phyloP scores from a whole-genome alignment of 2,329 filamentous ascomycete species.

The Xylariaceae sp. region DNA sequence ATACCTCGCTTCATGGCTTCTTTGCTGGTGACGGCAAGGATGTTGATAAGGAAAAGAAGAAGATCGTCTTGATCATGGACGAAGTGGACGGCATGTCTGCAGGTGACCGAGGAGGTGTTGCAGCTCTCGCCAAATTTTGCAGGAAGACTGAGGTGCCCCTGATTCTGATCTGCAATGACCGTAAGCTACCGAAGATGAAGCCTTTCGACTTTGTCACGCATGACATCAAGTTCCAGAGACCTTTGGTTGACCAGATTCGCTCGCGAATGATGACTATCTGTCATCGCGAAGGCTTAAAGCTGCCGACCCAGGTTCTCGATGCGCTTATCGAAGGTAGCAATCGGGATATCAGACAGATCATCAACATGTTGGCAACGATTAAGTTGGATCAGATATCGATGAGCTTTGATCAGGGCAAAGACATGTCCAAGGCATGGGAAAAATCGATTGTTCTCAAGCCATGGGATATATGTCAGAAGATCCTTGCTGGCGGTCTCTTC shows the following conservation, averaged over 20 bases:
- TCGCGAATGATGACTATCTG: conserved; percentile 94
- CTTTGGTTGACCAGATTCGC: conserved; percentile 84
- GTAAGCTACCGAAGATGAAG: conserved; percentile 92
- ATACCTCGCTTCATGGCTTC: conserved; percentile 85
- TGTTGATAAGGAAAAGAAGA: conserved; percentile 78
- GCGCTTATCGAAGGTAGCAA: conserved; percentile 92
- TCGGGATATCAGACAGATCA: conserved; percentile 93
- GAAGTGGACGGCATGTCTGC: conserved; percentile 99
- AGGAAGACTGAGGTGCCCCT: conserved; percentile 92
- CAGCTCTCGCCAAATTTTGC: conserved; percentile 87
- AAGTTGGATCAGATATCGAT: conserved; percentile 80
- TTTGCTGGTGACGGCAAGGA: conserved; percentile 80
- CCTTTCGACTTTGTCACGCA: conserved; percentile 84
- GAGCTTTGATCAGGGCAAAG: conserved; percentile 78
- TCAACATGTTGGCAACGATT: conserved; percentile 95
- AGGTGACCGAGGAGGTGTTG: conserved; percentile 91
- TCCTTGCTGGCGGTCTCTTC: conserved; percentile 84
- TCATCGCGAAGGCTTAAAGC: conserved; percentile 81
- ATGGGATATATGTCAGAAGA: conserved; percentile 95
- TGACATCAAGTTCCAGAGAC: conserved; percentile 81
- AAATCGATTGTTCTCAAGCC: conserved; percentile 96
- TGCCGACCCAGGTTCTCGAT: conserved; percentile 78
- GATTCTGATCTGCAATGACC: conserved; percentile 97
- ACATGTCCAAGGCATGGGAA: conserved; percentile 97
- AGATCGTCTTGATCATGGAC: conserved; percentile 95